These are phyloP conservation scores for Quercus rubra DNA, from an alignment of 306 rosid species.

Conservation along the genomic window DNA sequence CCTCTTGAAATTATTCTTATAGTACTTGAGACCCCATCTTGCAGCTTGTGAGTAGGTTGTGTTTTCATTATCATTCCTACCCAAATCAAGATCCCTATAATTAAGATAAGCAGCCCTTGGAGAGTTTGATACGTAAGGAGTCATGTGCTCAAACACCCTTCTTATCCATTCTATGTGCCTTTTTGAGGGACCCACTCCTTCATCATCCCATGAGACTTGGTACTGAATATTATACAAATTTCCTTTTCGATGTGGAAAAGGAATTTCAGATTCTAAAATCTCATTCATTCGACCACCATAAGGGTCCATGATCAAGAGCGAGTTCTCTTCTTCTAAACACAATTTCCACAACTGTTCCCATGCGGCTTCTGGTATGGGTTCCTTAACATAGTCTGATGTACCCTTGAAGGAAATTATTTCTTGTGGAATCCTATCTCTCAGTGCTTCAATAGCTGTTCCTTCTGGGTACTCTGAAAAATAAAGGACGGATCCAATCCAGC, in stretches of 20 bases:
- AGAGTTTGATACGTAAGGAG: neutral
- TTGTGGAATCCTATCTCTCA: neutral
- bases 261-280: too few relatives aligned
- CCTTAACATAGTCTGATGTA: slow-evolving; percentile 3
- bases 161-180: slow-evolving; percentile 4
- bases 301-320: neutral
- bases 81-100: neutral
- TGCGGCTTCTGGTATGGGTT: neutral
- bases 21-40: neutral
- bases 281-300: neutral
- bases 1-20: slow-evolving; percentile 2
- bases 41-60: neutral
- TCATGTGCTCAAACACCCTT: neutral
- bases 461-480: neutral
- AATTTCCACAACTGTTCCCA: neutral
- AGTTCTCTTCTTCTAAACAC: neutral
- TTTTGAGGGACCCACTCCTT: neutral
- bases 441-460: neutral
- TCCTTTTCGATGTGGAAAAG: too few relatives aligned
- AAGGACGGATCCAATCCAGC: slow-evolving; percentile 11
- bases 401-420: neutral
- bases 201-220: too few relatives aligned
- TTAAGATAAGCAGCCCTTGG: neutral
- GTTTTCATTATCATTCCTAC: neutral
- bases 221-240: too few relatives aligned